These are phyloP conservation scores for Ceriops tagal DNA, from an alignment of 345 rosid species.

Conservation along the genomic window DNA sequence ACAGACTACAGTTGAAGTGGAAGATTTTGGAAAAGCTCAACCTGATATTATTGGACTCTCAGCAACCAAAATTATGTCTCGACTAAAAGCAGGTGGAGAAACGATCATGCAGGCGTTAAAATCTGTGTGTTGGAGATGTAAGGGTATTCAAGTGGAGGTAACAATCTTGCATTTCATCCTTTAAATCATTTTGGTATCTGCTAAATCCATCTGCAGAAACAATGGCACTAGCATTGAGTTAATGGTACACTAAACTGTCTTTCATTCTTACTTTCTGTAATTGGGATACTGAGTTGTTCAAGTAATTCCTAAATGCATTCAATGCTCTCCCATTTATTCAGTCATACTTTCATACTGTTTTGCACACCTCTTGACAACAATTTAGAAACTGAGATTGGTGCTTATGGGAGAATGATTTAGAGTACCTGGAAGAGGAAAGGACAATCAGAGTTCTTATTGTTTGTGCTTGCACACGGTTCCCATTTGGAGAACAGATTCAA, in stretches of 20 bases:
- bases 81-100: conserved; percentile 65
- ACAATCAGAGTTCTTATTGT: not conserved
- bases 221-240: not conserved
- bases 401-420: not conserved
- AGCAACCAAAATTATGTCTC: conserved; percentile 62
- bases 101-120: conserved; percentile 58
- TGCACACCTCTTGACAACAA: too few species aligned
- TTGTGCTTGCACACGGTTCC: not conserved
- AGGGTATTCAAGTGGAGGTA: conserved; percentile 92
- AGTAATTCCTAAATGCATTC: not conserved
- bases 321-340: not conserved
- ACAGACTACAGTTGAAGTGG: conserved; percentile 68
- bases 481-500: not conserved
- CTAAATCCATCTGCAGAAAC: not conserved
- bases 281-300: not conserved
- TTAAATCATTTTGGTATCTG: conserved; percentile 2
- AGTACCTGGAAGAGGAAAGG: not conserved
- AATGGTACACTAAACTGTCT: not conserved
- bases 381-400: too few species aligned
- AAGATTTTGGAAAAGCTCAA: conserved; percentile 65
- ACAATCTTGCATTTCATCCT: conserved; percentile 11
- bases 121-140: conserved; percentile 76
- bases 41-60: conserved; percentile 80
- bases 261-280: not conserved
- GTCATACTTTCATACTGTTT: too few species aligned